Percentiles rank a stretch among this genome's conserved stretches.
These are phyloP conservation scores for Globisporangium perplexum DNA, from an alignment of 352 stramenopile species.

Conservation along the genomic window DNA sequence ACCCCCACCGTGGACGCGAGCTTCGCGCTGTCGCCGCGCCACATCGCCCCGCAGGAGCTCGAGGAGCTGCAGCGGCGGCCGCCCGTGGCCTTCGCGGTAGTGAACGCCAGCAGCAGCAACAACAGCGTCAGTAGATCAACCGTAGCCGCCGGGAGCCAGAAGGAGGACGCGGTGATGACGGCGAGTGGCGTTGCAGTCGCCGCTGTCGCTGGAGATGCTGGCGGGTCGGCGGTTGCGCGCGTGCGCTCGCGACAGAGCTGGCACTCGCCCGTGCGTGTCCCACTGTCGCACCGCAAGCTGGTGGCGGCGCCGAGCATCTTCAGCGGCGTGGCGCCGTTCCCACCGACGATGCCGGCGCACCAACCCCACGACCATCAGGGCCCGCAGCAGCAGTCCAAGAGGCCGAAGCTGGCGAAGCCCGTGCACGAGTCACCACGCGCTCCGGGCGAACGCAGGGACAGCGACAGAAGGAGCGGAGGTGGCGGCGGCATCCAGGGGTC, in stretches of 20 bases:
- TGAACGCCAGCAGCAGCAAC: constrained; percentile 18
- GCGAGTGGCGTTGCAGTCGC: not conserved
- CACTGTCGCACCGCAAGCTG: constrained; percentile 56
- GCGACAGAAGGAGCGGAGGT: too few relatives aligned
- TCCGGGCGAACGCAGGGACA: too few relatives aligned
- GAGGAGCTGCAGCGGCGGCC: constrained; percentile 28
- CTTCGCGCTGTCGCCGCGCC: constrained; percentile 28
- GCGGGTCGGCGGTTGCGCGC: not conserved
- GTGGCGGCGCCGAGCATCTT: constrained; percentile 46
- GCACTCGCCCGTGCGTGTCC: constrained; percentile 54
- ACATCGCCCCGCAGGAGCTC: constrained; percentile 24
- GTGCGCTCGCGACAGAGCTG: constrained; percentile 35
- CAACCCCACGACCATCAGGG: too few relatives aligned
- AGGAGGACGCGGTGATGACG: constrained; percentile 6
- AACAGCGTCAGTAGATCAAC: too few relatives aligned
- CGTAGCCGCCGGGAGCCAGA: too few relatives aligned
- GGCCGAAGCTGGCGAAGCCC: constrained; percentile 3
- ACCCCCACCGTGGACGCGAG: constrained; percentile 4
- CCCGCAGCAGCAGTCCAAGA: constrained; percentile 2
- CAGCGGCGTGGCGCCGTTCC: constrained; percentile 29
- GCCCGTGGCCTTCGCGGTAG: constrained; percentile 34
- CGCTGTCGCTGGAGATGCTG: too few relatives aligned
- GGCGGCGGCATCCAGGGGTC: too few relatives aligned
- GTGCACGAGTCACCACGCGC: constrained; percentile 6
- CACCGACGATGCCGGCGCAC: constrained; percentile 18